Evolutionary conservation across 2,329 filamentous ascomycete species (phyloP).

Genomic region (Talaromyces sp.): DNA sequence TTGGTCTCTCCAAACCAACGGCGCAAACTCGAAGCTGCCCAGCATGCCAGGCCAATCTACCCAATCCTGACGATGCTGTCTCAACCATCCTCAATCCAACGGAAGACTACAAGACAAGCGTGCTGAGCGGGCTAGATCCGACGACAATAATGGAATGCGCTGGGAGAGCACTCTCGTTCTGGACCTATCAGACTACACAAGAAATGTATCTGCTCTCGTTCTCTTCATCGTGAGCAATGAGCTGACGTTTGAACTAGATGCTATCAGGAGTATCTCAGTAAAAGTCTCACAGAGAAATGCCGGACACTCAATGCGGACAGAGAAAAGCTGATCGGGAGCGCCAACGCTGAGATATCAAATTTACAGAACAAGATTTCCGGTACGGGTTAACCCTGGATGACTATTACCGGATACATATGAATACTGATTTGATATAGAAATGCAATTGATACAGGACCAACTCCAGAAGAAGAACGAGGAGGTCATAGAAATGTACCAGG

Average conservation of each 20-base stretch:
- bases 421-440: conserved; percentile 32
- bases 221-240: not conserved
- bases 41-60: conserved; percentile 64
- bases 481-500: conserved; percentile 57
- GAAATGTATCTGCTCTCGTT: conserved; percentile 59
- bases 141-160: conserved; percentile 67
- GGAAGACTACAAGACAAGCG: conserved; percentile 84
- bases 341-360: conserved; percentile 63
- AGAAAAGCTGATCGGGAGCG: conserved; percentile 68
- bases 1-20: conserved; percentile 55
- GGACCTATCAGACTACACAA: conserved; percentile 58
- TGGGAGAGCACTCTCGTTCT: conserved; percentile 30
- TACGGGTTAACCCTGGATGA: conserved; percentile 29
- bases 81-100: conserved; percentile 66
- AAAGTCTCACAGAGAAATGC: conserved; percentile 67
- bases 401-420: not conserved
- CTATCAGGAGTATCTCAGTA: conserved; percentile 71
- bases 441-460: conserved; percentile 57
- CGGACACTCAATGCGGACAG: conserved; percentile 57
- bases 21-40: conserved; percentile 60
- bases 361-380: conserved; percentile 61
- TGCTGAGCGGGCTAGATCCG: conserved; percentile 76
- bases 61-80: conserved; percentile 68
- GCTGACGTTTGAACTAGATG: conserved; percentile 43
- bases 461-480: conserved; percentile 68